Evolutionary conservation across 2,329 filamentous ascomycete species (phyloP).

Genomic region (Diaporthe sp.): DNA sequence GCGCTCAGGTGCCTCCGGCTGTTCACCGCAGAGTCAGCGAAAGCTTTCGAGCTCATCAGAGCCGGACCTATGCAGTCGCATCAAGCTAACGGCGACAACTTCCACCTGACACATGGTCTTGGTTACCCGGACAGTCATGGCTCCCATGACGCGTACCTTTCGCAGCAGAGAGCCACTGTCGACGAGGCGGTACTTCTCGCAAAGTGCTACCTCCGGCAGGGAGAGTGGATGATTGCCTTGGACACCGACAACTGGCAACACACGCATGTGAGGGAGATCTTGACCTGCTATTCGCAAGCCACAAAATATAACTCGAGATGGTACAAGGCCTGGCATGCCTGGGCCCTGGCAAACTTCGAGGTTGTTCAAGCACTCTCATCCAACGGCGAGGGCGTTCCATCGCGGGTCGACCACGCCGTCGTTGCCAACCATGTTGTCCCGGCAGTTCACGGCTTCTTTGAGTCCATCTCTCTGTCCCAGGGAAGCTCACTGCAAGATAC

Average conservation of each 20-base stretch:
- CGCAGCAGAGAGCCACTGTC: conserved; percentile 66
- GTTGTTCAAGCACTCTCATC: conserved; percentile 88
- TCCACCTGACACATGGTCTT: conserved; percentile 61
- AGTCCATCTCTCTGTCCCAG: conserved; percentile 91
- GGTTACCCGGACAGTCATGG: conserved; percentile 62
- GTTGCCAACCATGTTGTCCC: conserved; percentile 92
- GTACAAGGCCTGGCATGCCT: conserved; percentile 99
- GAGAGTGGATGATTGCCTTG: conserved; percentile 92
- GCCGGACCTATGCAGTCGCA: conserved; percentile 62
- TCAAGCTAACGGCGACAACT: conserved; percentile 56
- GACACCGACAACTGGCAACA: conserved; percentile 92
- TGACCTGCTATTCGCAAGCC: conserved; percentile 91
- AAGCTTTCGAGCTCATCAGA: conserved; percentile 66
- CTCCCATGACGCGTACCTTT: conserved; percentile 59
- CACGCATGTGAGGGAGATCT: conserved; percentile 87
- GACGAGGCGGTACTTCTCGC: conserved; percentile 82
- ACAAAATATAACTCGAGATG: conserved; percentile 95
- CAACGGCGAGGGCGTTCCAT: conserved; percentile 68
- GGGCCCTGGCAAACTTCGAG: conserved; percentile 98
- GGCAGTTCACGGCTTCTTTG: conserved; percentile 96
- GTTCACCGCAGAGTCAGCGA: conserved; percentile 72
- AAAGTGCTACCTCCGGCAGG: conserved; percentile 95
- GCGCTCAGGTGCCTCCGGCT: conserved; percentile 70
- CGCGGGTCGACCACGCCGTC: conserved; percentile 71
- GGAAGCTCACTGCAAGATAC: conserved; percentile 97